Evolutionary conservation across 2,329 filamentous ascomycete genomes (phyloP), one percentile per base, ranked within the genome.

Genomic region (Claviceps sp.): DNA sequence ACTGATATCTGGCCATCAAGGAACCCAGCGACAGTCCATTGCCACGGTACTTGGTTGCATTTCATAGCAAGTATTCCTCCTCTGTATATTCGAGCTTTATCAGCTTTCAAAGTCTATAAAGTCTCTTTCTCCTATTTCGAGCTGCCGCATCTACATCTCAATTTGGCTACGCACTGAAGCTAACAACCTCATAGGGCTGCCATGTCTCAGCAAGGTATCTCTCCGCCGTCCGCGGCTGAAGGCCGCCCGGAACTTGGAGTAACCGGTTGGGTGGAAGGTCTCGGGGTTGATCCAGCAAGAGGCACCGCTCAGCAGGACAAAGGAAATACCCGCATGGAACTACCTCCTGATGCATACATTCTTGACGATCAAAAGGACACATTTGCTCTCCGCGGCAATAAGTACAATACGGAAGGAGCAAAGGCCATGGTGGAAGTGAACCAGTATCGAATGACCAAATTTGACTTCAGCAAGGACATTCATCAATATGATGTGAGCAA

Each of bases 401-500:
- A 62, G 14, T 81, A 77, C 63, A 85, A 82, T 55, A 75, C 67
- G 0, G 70, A 72, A 7, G 84, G 82, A 1, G 78, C 75, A 55
- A 62, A 71, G 0, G 73, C 82, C 20, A 61, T 67, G 0, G 59
- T 88, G 1, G 66, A 73, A 0, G 69, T 95, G 40, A 97, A 97
- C 63, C 82, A 88, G 11, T 95, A 84, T 67, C 75, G 81, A 0
- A 82, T 96, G 51, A 67, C 65, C 0, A 67, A 71, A 9, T 79
- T 82, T 41, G 62, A 70, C 52, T 81, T 81, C 0, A 73, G 66
- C 2, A 76, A 72, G 13, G 77, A 79, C 0, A 78, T 96, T 22
- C 82, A 82, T 56, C 90, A 96, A 63, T 97, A 91, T 59, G 88
- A 95, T 70, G 86, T 90, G 70, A 76, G 85, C 76, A 49, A 13